phyloP scores from a whole-genome alignment of 257 asterid species.

The Solanum verrucosum region DNA sequence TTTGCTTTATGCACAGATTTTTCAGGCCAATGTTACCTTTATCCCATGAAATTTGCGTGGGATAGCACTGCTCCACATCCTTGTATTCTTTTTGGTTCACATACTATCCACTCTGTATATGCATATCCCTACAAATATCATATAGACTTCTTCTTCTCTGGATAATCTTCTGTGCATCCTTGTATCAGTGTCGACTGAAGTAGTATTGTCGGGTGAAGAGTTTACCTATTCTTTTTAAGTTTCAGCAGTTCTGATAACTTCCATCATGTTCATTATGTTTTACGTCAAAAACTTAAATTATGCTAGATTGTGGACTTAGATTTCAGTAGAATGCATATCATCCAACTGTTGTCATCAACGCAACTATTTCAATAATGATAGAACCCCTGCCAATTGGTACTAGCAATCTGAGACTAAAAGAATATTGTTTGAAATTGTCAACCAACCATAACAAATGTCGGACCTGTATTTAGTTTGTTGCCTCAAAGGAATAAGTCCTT shows the following conservation, averaged over 20 bases:
- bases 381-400: no score
- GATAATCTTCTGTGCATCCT: neutral
- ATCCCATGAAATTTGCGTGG: neutral
- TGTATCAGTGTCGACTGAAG: neutral
- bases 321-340: no score
- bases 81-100: neutral
- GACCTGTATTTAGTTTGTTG: neutral
- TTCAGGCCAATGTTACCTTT: neutral
- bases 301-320: no score
- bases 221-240: neutral
- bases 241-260: neutral
- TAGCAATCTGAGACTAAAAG: neutral
- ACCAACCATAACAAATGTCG: neutral
- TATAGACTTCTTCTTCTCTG: neutral
- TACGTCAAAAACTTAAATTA: no score
- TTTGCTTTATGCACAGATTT: neutral
- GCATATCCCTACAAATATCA: neutral
- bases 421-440: neutral
- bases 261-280: neutral
- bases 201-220: neutral
- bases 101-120: neutral
- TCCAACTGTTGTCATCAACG: no score
- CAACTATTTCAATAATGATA: no score
- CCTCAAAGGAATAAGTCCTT: neutral
- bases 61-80: neutral